Evolutionary conservation across 805 yeast species (phyloP).

Genomic region (Kazachstania taianensis): DNA sequence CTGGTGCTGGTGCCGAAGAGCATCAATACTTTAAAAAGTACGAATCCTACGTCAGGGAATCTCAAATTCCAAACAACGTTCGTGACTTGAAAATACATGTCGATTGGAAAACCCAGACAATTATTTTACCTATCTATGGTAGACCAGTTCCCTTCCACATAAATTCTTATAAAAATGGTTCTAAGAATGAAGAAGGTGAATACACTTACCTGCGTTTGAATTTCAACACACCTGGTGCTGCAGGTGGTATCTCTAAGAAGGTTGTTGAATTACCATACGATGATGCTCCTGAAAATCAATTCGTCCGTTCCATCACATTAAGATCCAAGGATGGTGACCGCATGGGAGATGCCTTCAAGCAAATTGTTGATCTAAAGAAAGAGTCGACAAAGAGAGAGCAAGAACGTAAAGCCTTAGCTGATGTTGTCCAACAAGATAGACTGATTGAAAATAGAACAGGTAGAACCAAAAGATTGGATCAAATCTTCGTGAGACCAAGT

Average conservation of each 20-base stretch:
- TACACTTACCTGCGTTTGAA: constrained; percentile 82
- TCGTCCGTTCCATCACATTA: constrained; percentile 75
- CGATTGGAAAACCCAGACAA: constrained; percentile 79
- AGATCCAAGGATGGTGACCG: constrained; percentile 87
- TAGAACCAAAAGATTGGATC: constrained; percentile 78
- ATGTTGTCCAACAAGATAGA: constrained; percentile 86
- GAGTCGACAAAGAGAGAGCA: constrained; percentile 84
- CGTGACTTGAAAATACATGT: constrained; percentile 79
- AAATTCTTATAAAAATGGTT: constrained; percentile 86
- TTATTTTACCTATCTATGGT: constrained; percentile 84
- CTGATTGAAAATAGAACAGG: constrained; percentile 73
- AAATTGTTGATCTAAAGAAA: constrained; percentile 85
- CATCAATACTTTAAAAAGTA: constrained; percentile 71
- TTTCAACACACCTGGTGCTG: constrained; percentile 85
- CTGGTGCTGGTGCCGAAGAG: constrained; percentile 38
- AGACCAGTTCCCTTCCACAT: constrained; percentile 98
- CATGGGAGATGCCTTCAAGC: constrained; percentile 80
- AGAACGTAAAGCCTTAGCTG: constrained; percentile 85
- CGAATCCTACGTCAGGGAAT: constrained; percentile 88
- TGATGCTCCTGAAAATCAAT: constrained; percentile 75
- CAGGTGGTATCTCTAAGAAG: constrained; percentile 56
- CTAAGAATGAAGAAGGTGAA: constrained; percentile 94
- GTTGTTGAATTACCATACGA: constrained; percentile 85
- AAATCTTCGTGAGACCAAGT: constrained; percentile 85
- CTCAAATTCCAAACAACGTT: constrained; percentile 79